Conservation (phyloP, 352 stramenopile genomes). For the Pythium aquatile region DNA sequence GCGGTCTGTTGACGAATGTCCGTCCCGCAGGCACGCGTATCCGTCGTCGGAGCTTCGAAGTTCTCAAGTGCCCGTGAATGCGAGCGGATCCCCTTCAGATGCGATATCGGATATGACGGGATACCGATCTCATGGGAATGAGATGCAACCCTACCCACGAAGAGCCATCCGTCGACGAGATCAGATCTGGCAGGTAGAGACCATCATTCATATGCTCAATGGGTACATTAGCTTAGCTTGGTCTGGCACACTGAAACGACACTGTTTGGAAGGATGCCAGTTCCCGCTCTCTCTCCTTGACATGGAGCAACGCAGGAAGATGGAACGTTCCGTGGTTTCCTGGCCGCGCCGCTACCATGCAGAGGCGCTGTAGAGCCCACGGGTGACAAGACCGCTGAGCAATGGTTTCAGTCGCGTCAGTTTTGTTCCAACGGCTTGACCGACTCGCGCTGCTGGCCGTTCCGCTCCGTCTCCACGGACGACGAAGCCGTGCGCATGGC, state of each 20-base stretch:
- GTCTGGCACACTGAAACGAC: background rate
- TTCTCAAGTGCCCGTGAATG: slow-evolving; percentile 12
- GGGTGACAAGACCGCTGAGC: background rate
- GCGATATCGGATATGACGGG: slow-evolving; percentile 13
- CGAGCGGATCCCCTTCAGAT: slow-evolving; percentile 21
- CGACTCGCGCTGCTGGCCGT: background rate
- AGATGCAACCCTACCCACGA: slow-evolving; percentile 23
- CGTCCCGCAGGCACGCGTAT: background rate
- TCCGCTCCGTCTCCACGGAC: background rate
- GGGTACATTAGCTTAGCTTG: background rate
- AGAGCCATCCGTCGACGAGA: background rate
- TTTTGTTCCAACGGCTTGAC: background rate
- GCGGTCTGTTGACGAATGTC: slow-evolving; percentile 7
- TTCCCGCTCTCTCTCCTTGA: background rate
- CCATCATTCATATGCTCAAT: slow-evolving; percentile 1
- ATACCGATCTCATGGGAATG: background rate
- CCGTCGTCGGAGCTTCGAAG: background rate
- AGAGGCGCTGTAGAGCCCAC: background rate
- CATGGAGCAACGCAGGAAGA: background rate
- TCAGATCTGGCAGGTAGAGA: background rate
- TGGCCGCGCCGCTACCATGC: background rate
- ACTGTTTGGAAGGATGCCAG: background rate
- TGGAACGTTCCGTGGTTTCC: slow-evolving; percentile 2
- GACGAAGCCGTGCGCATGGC: background rate
- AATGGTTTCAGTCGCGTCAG: background rate